These are phyloP conservation scores for Paraleonurus japonicus DNA, from an alignment of 257 asterid species.

Conservation along the genomic window DNA sequence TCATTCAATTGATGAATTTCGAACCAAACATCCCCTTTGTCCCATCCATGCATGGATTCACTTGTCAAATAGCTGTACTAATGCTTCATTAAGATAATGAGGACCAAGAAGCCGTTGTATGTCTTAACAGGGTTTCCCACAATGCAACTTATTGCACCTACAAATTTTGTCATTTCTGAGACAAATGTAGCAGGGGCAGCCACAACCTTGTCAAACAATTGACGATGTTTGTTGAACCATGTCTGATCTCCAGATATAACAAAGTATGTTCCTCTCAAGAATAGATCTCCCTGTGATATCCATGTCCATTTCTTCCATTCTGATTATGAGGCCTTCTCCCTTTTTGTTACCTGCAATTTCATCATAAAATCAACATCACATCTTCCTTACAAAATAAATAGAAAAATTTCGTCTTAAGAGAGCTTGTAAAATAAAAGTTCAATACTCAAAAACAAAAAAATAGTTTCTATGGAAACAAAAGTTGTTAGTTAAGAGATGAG, in stretches of 20 bases:
- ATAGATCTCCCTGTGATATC: slow-evolving; percentile 52
- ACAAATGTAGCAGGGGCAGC: slow-evolving; percentile 27
- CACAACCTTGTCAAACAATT: slow-evolving; percentile 27
- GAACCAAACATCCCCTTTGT: no score
- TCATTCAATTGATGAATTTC: no score
- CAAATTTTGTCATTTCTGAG: slow-evolving; percentile 38
- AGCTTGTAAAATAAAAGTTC: no score
- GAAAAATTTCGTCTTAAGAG: no score
- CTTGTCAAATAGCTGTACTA: no score
- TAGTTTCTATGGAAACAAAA: no score
- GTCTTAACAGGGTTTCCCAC: slow-evolving; percentile 36
- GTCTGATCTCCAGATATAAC: slow-evolving; percentile 39
- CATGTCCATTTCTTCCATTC: slow-evolving; percentile 61
- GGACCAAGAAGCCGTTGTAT: no score
- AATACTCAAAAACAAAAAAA: no score
- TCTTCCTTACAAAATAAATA: no score
- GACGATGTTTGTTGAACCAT: slow-evolving; percentile 31
- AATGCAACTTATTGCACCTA: slow-evolving; percentile 40
- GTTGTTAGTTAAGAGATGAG: no score
- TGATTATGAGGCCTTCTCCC: slow-evolving; percentile 27
- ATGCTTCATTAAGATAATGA: no score
- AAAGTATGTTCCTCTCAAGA: slow-evolving; percentile 51
- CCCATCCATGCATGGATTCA: no score
- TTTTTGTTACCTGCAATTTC: slow-evolving; percentile 36
- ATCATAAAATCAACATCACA: background rate